Conservation (phyloP, 495 filamentous ascomycete genomes). For the Tuber indicum region DNA sequence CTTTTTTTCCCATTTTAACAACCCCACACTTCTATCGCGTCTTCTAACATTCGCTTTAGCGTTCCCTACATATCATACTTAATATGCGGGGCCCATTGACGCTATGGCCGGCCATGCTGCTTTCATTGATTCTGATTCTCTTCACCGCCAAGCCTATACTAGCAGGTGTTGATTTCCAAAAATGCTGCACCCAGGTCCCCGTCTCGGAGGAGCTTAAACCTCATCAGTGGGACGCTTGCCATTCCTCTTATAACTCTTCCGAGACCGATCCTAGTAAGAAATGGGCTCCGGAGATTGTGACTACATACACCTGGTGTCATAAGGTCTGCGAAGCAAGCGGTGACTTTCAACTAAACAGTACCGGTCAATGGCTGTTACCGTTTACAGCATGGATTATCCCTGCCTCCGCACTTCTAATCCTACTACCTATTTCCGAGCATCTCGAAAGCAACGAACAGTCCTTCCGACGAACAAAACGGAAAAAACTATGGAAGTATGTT, state of each 20-base stretch:
- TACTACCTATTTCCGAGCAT: slow-evolving; percentile 37
- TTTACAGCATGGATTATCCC: slow-evolving; percentile 37
- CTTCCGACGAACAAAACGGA: not conserved
- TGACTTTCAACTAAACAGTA: slow-evolving; percentile 25
- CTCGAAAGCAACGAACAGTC: slow-evolving; percentile 17
- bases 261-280: slow-evolving; percentile 31
- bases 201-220: slow-evolving; percentile 28
- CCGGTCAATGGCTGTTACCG: slow-evolving; percentile 34
- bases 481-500: slow-evolving; percentile 23
- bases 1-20: not conserved
- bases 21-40: not conserved
- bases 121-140: slow-evolving; percentile 1
- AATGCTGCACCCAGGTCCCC: slow-evolving; percentile 36
- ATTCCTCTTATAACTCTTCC: slow-evolving; percentile 28
- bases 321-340: slow-evolving; percentile 26
- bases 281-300: slow-evolving; percentile 32
- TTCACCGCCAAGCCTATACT: not conserved
- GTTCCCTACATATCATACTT: not conserved
- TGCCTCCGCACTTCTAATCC: slow-evolving; percentile 30
- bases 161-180: slow-evolving; percentile 26
- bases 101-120: not conserved
- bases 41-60: not conserved
- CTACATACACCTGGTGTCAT: slow-evolving; percentile 32
- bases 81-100: not conserved
- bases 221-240: slow-evolving; percentile 33